Conservation (phyloP, 2,329 filamentous ascomycete species). For the Ophidiomyces ophidiicola region DNA sequence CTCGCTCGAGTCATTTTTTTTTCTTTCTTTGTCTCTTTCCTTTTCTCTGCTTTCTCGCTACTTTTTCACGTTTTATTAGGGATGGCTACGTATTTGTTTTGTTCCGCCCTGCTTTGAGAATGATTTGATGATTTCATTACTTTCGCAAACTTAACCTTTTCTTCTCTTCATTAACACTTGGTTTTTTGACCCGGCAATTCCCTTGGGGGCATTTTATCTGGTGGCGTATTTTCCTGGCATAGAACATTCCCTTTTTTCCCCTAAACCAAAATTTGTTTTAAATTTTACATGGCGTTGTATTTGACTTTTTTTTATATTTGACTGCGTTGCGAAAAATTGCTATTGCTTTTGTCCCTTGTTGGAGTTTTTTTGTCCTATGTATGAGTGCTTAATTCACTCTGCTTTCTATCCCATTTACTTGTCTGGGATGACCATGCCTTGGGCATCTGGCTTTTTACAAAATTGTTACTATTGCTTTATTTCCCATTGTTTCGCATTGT, state of each 20-base stretch:
- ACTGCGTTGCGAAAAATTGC: no score
- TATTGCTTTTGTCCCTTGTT: no score
- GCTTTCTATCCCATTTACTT: no score
- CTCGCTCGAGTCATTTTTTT: slow-evolving; percentile 1
- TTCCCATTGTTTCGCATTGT: no score
- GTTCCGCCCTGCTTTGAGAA: slow-evolving; percentile 17
- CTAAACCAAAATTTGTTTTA: no score
- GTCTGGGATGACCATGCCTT: no score
- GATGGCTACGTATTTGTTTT: slow-evolving; percentile 2
- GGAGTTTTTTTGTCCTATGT: no score
- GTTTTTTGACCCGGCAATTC: slow-evolving; percentile 14
- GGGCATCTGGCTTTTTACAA: no score
- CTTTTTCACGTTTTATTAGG: neutral
- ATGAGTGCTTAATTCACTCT: no score
- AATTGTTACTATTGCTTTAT: no score
- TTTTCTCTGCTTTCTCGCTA: slow-evolving; percentile 16
- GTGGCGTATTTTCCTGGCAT: slow-evolving; percentile 15
- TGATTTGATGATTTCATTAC: slow-evolving; percentile 19
- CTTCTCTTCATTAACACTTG: slow-evolving; percentile 9
- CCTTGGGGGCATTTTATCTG: slow-evolving; percentile 18
- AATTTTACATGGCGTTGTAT: no score
- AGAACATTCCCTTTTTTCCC: slow-evolving; percentile 10
- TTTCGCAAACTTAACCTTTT: slow-evolving; percentile 10
- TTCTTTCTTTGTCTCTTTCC: slow-evolving; percentile 8
- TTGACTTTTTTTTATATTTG: no score